phyloP scores from a whole-genome alignment of 2,329 filamentous ascomycete species.

The Hypoxylon sp. region DNA sequence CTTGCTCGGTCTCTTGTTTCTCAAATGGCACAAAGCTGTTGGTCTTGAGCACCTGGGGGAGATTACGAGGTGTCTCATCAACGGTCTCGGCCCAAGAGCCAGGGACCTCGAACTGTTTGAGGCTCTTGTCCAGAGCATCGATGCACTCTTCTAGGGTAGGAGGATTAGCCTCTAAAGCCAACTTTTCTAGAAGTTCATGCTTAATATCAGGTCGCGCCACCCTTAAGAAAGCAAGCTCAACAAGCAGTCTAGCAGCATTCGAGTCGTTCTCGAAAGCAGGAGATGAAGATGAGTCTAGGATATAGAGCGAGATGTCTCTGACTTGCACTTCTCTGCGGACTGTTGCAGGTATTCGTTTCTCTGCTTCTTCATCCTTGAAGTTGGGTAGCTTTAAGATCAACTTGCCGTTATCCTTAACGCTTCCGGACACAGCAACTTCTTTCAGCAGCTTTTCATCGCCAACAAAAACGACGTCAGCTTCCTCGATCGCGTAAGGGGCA shows the following conservation, averaged over 20 bases:
- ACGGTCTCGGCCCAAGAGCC: conserved; percentile 83
- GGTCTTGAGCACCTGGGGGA: conserved; percentile 76
- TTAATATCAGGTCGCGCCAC: conserved; percentile 78
- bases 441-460: conserved; percentile 85
- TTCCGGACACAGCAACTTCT: conserved; percentile 80
- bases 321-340: conserved; percentile 80
- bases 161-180: conserved; percentile 72
- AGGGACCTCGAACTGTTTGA: conserved; percentile 82
- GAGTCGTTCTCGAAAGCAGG: conserved; percentile 77
- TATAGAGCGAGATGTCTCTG: conserved; percentile 78
- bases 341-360: conserved; percentile 82
- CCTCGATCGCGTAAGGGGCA: conserved; percentile 83
- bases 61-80: conserved; percentile 66
- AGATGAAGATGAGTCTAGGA: conserved; percentile 80
- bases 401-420: conserved; percentile 78
- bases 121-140: conserved; percentile 76
- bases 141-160: conserved; percentile 68
- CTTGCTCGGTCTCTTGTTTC: conserved; percentile 80
- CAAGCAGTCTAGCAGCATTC: conserved; percentile 73
- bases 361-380: conserved; percentile 88
- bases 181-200: conserved; percentile 74
- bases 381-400: conserved; percentile 82
- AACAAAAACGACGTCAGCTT: conserved; percentile 84
- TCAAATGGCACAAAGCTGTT: conserved; percentile 89
- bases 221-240: conserved; percentile 87